Base-by-base conservation (phyloP, 768 basidiomycete genomes). In the Xerocomus potaroensis region DNA sequence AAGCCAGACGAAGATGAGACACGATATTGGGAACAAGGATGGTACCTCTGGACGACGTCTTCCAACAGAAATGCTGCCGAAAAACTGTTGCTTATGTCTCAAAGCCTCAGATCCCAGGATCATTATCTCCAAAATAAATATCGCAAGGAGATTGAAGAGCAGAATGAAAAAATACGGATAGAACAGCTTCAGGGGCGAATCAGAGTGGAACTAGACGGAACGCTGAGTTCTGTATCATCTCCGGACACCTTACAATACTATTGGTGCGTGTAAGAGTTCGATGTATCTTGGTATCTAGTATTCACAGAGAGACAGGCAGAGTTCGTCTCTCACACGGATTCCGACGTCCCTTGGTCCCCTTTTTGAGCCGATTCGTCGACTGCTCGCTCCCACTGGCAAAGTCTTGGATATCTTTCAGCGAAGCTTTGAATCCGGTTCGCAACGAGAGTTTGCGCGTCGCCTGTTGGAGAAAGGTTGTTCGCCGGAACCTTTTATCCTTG, bases 1-100 rank as follows among this genome's bases (percentile, higher is more conserved):
- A 54, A 38, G 48, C 35, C 57, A 19, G 65, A 47, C 48, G 65
- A 50, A 31, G 69, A 76, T 18, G 70, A 68, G 33, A 79, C 49
- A 14, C 60, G 76, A 51, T 74, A 77, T 56, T 90, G 87, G 87
- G 74, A 85, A 46, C 79, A 81, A 56, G 86, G 87, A 5, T 84
- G 77, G 75, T 90, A 90, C 58, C 56, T 90, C 33, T 88, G 85
- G 84, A 74, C 78, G 41, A 76, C 77, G 14, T 71, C 70, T 44
- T 79, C 72, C 40, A 70, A 73, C 39, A 71, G 69, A 60, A 78
- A 75, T 10, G 71, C 75, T 8, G 69, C 74, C 52, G 77, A 83
- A 59, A 80, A 79, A 56, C 63, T 81, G 41, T 66, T 76, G 15
- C 69, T 72, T 40, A 87, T 89, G 85, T 72, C 71, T 54, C 59